Conservation (phyloP, 2,329 filamentous ascomycete genomes). For the Paramyrothecium roridum region DNA sequence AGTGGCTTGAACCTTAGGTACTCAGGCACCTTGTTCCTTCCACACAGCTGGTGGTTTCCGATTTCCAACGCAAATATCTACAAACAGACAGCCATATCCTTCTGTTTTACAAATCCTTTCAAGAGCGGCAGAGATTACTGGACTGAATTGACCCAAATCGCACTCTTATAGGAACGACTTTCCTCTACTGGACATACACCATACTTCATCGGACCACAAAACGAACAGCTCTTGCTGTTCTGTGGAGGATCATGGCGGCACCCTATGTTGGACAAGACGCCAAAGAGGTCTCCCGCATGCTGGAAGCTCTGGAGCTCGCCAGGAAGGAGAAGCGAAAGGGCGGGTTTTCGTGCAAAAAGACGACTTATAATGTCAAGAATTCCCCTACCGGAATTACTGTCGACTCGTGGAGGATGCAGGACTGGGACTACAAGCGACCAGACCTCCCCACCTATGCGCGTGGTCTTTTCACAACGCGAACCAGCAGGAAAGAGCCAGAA, state of each 20-base stretch:
- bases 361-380: slow-evolving; percentile 64
- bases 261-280: slow-evolving; percentile 70
- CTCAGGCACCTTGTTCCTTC: no score
- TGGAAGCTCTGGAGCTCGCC: slow-evolving; percentile 59
- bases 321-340: slow-evolving; percentile 54
- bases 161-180: no score
- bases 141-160: no score
- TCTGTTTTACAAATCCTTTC: no score
- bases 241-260: slow-evolving; percentile 26
- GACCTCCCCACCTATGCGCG: slow-evolving; percentile 89
- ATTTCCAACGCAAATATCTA: no score
- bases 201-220: no score
- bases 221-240: neutral
- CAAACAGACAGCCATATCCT: no score
- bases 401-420: slow-evolving; percentile 89
- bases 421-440: slow-evolving; percentile 91
- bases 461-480: slow-evolving; percentile 85
- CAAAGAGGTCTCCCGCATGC: slow-evolving; percentile 62
- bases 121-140: no score
- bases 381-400: slow-evolving; percentile 66
- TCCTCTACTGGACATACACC: no score
- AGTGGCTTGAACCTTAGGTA: no score
- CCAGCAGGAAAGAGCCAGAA: slow-evolving; percentile 62
- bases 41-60: no score
- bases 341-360: slow-evolving; percentile 73